Percentiles rank a stretch among this genome's conserved stretches.
Conservation (phyloP, 371 early-diverging fungal species). For the Circinella umbellata region DNA sequence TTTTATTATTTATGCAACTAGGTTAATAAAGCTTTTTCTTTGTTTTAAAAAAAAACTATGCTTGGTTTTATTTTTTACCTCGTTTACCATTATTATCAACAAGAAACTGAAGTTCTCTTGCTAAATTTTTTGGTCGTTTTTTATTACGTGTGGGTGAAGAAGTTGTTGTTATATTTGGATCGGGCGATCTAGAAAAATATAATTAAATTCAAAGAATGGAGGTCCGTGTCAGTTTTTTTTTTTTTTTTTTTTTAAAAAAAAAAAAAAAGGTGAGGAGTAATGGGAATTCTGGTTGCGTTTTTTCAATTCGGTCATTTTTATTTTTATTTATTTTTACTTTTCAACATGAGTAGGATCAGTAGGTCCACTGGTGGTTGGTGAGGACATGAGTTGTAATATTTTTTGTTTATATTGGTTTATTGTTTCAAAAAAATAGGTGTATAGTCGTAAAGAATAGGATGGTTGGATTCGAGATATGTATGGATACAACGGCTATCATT, state of each 20-base stretch:
- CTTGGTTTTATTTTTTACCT: conserved; percentile 24
- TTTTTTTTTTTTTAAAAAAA: background rate
- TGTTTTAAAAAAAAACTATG: too few relatives aligned
- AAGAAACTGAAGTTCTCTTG: conserved; percentile 43
- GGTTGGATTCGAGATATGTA: conserved; percentile 7
- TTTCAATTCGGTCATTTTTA: background rate
- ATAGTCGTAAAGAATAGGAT: conserved; percentile 1
- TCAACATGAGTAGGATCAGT: background rate
- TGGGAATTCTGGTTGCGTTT: background rate
- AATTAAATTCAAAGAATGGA: background rate
- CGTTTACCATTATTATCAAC: conserved; percentile 44
- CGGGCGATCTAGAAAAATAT: background rate
- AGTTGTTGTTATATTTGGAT: background rate
- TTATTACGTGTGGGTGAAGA: conserved; percentile 2
- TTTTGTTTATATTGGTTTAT: background rate
- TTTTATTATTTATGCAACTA: background rate
- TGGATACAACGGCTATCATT: background rate
- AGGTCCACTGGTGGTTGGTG: background rate
- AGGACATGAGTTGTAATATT: background rate
- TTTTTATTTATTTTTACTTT: conserved; percentile 2
- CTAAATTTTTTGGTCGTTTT: conserved; percentile 30
- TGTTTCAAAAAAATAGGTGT: background rate
- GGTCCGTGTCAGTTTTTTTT: background rate
- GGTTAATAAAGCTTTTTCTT: too few relatives aligned
- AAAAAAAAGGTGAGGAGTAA: too few relatives aligned